Base-by-base conservation (phyloP, 2,329 filamentous ascomycete genomes). In the Zasmidium cellare region DNA sequence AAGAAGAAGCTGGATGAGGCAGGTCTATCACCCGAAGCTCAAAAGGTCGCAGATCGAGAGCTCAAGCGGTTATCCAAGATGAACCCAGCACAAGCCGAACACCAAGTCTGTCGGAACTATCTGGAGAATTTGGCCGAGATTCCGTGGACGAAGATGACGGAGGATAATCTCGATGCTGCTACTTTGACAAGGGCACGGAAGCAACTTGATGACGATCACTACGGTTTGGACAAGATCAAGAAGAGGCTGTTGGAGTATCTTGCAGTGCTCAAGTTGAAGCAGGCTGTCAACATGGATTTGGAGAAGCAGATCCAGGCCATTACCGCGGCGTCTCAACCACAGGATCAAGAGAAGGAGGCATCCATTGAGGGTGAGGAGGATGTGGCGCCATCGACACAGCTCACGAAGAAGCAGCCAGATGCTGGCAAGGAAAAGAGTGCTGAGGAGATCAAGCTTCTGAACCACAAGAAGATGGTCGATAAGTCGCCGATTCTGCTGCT, bases 211-310 rank as follows among this genome's bases (percentile, higher is more conserved):
- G 88, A 96, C 63, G 94, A 99, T 71, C 94, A 99, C 74, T 97
- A 97, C 67, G 94, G 94, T 0, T 80, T 99, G 14, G 92, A 97
- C 61, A 96, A 93, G 75, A 93, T 99, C 71, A 99, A 99, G 84
- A 97, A 96, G 82, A 84, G 94, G 46, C 76, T 99, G 20, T 82
- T 99, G 3, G 96, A 97, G 74, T 99, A 99, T 71, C 82, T 99
- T 46, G 96, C 94, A 2, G 94, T 99, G n/a, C 81, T 99, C 53
- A 89, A 94, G 66, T 82, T 99, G 56, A 99, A 97, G 80, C 92
- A 97, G 72, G 87, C 89, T 20, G 87, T 93, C 61, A 97, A 97
- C 64, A 84, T 89, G 53, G 88, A 90, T 53, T 81, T 97, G 18
- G 89, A 96, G 54, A 84, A 85, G 23, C 88, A 96, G 72, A 91